Conservation (phyloP, 2,329 filamentous ascomycete genomes). For the Pyrenophora seminiperda region DNA sequence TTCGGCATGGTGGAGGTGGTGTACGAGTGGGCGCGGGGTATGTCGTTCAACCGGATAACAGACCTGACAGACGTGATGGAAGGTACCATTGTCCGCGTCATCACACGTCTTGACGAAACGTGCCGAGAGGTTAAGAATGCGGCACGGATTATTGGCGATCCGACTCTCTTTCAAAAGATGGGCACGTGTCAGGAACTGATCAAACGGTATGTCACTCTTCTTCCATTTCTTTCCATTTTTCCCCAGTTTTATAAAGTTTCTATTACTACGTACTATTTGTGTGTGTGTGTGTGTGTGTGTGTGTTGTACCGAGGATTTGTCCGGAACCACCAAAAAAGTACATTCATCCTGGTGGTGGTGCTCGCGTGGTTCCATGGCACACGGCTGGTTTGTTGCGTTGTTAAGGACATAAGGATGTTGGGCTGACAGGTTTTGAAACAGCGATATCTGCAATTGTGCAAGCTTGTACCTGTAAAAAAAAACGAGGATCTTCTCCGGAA, state of each 20-base stretch:
- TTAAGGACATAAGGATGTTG: not conserved
- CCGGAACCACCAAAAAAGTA: too few species aligned
- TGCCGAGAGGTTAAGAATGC: conserved; percentile 98
- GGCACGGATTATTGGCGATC: conserved; percentile 92
- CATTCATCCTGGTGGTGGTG: not conserved
- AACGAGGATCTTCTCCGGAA: too few species aligned
- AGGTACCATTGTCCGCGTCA: conserved; percentile 94
- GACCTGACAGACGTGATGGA: conserved; percentile 95
- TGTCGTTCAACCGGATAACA: conserved; percentile 98
- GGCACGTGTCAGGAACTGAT: conserved; percentile 96
- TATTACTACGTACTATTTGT: too few species aligned
- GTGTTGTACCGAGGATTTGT: not conserved
- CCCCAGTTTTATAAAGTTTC: too few species aligned
- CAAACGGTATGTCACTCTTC: conserved; percentile 75
- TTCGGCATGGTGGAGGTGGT: conserved; percentile 98
- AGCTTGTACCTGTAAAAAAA: conserved; percentile 46
- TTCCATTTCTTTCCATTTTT: conserved; percentile 1
- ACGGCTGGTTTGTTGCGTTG: not conserved
- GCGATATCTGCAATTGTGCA: conserved; percentile 50
- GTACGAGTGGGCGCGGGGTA: conserved; percentile 96
- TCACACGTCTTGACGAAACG: conserved; percentile 91
- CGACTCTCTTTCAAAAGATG: conserved; percentile 94
- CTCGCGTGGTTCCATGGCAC: too few species aligned
- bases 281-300: not conserved
- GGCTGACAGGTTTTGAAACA: conserved; percentile 26